phyloP scores from a whole-genome alignment of 768 basidiomycete species.

The Mycena pura region DNA sequence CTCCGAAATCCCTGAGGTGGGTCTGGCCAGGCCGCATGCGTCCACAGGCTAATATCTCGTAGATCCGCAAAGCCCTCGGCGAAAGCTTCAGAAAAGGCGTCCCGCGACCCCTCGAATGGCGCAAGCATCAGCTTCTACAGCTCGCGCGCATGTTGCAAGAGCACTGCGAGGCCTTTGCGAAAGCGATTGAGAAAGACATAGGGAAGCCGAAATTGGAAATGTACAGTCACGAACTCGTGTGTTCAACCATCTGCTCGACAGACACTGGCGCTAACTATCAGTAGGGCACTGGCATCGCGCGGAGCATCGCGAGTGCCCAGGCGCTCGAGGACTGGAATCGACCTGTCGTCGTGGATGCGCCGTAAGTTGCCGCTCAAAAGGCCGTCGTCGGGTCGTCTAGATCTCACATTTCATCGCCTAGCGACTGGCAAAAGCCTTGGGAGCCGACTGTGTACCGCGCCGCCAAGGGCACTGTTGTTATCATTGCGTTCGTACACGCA shows the following conservation, averaged over 20 bases:
- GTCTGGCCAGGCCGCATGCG: not conserved
- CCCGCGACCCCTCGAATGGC: too few relatives aligned
- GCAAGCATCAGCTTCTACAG: constrained; percentile 65
- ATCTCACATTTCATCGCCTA: not conserved
- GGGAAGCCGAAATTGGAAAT: constrained; percentile 53
- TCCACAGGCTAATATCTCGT: not conserved
- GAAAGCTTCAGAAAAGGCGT: too few relatives aligned
- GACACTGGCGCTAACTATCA: constrained; percentile 49
- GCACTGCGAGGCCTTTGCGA: constrained; percentile 57
- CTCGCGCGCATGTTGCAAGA: constrained; percentile 67
- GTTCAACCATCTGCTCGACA: constrained; percentile 10
- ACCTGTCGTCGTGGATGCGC: constrained; percentile 26
- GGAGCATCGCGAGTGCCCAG: too few relatives aligned
- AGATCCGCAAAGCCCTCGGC: constrained; percentile 43
- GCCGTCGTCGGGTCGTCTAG: not conserved
- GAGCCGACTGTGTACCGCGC: constrained; percentile 57
- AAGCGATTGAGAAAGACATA: constrained; percentile 55
- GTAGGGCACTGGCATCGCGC: constrained; percentile 51
- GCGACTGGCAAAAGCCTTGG: constrained; percentile 55
- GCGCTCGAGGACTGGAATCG: constrained; percentile 68
- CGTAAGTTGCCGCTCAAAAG: not conserved
- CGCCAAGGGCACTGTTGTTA: constrained; percentile 67
- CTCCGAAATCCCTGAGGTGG: not conserved
- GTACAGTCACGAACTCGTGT: constrained; percentile 50
- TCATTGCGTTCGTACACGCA: constrained; percentile 58